Conservation (phyloP, 192 early-diverging fungal genomes). For the Kickxella alabastrina region DNA sequence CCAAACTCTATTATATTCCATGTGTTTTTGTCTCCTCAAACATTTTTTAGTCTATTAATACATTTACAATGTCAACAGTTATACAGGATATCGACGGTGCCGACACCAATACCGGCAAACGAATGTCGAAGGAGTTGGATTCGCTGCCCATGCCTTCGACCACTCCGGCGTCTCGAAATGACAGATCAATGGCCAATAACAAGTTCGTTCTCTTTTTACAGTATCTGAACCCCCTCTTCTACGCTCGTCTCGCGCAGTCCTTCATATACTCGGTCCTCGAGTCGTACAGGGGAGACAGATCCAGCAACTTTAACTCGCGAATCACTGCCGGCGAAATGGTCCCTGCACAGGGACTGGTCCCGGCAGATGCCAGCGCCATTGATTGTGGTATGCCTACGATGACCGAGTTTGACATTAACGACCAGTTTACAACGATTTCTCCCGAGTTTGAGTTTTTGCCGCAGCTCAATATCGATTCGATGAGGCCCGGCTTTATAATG, state of each 20-base stretch:
- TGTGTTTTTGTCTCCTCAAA: too few species aligned
- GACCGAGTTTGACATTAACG: neutral
- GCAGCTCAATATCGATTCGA: slow-evolving; percentile 1
- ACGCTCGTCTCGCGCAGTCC: slow-evolving; percentile 39
- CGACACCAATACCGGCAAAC: too few species aligned
- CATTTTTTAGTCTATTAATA: too few species aligned
- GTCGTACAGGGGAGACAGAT: slow-evolving; percentile 1
- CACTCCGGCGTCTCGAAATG: slow-evolving; percentile 8
- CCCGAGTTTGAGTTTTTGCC: slow-evolving; percentile 19
- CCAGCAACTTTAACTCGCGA: neutral
- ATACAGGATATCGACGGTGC: too few species aligned
- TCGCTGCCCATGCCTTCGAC: slow-evolving; percentile 31
- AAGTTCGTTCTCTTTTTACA: slow-evolving; percentile 26
- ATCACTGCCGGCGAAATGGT: slow-evolving; percentile 8
- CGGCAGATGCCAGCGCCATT: slow-evolving; percentile 22
- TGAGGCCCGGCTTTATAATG: neutral
- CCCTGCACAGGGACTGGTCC: slow-evolving; percentile 1
- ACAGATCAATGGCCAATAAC: slow-evolving; percentile 5
- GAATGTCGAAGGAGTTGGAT: slow-evolving; percentile 14
- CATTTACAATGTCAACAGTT: too few species aligned
- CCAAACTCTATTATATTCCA: too few species aligned
- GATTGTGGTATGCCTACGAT: slow-evolving; percentile 9
- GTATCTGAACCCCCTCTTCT: slow-evolving; percentile 46
- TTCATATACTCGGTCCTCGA: slow-evolving; percentile 31
- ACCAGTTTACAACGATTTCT: slow-evolving; percentile 14